Conservation (phyloP, 2,329 filamentous ascomycete genomes). For the Coleophoma eucalyptorum region DNA sequence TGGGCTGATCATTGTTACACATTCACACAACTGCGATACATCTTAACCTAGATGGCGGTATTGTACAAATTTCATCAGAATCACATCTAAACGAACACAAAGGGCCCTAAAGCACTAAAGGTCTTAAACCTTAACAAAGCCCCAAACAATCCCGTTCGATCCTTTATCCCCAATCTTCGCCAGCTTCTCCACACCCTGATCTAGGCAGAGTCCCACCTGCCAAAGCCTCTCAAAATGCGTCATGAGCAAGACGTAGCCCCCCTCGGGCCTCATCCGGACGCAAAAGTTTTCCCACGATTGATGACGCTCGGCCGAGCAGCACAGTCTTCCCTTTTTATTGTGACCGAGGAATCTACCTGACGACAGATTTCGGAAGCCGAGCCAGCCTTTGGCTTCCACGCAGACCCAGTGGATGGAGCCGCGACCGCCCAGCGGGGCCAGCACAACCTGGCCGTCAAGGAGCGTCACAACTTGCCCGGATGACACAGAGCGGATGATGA, state of each 20-base stretch:
- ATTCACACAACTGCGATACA: too few relatives aligned
- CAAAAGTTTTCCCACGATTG: constrained; percentile 16
- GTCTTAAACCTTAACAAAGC: constrained; percentile 14
- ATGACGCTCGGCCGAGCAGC: constrained; percentile 9
- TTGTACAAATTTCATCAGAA: too few relatives aligned
- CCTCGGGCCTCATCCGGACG: constrained; percentile 13
- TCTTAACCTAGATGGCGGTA: too few relatives aligned
- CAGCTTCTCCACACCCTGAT: constrained; percentile 9
- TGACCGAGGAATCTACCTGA: constrained; percentile 15
- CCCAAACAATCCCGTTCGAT: constrained; percentile 11
- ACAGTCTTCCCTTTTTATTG: constrained; percentile 7
- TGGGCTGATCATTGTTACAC: too few relatives aligned
- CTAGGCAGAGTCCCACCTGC: constrained; percentile 10
- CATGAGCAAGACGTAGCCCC: constrained; percentile 16
- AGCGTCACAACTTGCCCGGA: constrained; percentile 16
- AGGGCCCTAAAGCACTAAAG: too few relatives aligned
- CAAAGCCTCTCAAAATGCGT: constrained; percentile 17
- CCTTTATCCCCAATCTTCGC: constrained; percentile 12
- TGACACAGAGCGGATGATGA: constrained; percentile 14
- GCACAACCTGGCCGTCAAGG: constrained; percentile 7
- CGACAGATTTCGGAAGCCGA: constrained; percentile 12
- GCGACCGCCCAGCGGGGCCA: constrained; percentile 9
- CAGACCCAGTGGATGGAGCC: constrained; percentile 17
- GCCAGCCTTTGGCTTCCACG: constrained; percentile 17
- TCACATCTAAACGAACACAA: too few relatives aligned